Evolutionary conservation across 164 flowering plant species (phyloP).

Genomic region (Tetrastigma voinierianum): DNA sequence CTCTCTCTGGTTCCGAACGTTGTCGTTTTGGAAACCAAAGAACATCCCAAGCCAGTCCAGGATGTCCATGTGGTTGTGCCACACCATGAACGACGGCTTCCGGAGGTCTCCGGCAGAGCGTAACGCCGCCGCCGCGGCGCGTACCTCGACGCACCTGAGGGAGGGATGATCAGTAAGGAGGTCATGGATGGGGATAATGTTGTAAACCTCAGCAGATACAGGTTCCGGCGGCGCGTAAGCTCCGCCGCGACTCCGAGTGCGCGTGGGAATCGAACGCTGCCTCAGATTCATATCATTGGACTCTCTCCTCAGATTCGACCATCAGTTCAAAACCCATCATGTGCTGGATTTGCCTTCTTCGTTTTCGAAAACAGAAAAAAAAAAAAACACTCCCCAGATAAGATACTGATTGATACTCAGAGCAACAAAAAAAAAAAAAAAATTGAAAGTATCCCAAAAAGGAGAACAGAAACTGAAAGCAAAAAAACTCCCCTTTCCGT

Average conservation of each 20-base stretch:
- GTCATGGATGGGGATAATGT: conserved; percentile 75
- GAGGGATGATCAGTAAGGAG: conserved; percentile 82
- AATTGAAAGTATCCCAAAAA: too few species aligned
- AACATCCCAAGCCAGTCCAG: conserved; percentile 83
- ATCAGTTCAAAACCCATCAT: too few species aligned
- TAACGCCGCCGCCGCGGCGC: conserved; percentile 81
- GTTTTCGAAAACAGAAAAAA: too few species aligned
- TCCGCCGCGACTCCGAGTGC: conserved; percentile 12
- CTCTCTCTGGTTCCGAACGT: conserved; percentile 85
- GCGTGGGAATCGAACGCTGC: conserved; percentile 22
- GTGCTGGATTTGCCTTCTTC: too few species aligned
- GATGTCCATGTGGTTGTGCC: conserved; percentile 57
- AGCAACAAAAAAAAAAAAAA: too few species aligned
- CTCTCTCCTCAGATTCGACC: not conserved
- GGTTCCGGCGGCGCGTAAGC: conserved; percentile 26
- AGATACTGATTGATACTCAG: too few species aligned
- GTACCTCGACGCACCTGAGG: conserved; percentile 75
- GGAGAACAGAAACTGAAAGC: too few species aligned
- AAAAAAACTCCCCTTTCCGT: too few species aligned
- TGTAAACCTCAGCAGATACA: conserved; percentile 30
- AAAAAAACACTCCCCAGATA: too few species aligned
- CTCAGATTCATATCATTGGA: conserved; percentile 12
- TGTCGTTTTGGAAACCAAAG: conserved; percentile 87
- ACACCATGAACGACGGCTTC: conserved; percentile 50
- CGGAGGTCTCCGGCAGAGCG: conserved; percentile 59